phyloP scores from a whole-genome alignment of 768 basidiomycete genomes.

The Mycena pura region DNA sequence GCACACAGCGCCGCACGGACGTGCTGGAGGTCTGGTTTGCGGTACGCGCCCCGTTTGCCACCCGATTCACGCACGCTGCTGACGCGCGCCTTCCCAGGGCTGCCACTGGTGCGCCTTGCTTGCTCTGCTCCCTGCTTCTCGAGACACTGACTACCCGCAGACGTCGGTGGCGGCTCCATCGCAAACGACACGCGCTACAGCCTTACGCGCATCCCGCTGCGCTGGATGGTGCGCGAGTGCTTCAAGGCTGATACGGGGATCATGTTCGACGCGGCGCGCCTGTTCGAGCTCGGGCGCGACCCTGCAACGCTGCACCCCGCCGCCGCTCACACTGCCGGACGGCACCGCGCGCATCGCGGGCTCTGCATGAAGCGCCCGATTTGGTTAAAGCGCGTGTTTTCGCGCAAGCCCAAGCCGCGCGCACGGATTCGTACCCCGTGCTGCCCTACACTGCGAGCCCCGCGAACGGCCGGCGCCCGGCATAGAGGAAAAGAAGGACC shows the following conservation, averaged over 20 bases:
- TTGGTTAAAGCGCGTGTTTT: conserved; percentile 8
- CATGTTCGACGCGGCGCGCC: conserved; percentile 50
- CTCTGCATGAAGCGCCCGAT: background rate
- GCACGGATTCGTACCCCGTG: conserved; percentile 2
- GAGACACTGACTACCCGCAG: conserved; percentile 13
- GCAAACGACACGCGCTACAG: conserved; percentile 36
- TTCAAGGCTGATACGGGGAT: conserved; percentile 53
- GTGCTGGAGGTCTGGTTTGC: conserved; percentile 44
- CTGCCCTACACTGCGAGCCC: too few species aligned
- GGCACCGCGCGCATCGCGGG: conserved; percentile 4
- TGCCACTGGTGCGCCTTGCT: too few species aligned
- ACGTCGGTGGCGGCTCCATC: conserved; percentile 37
- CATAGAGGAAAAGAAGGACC: conserved; percentile 68
- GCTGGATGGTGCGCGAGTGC: conserved; percentile 66
- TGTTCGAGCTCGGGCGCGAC: conserved; percentile 58
- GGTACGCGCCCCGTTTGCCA: background rate
- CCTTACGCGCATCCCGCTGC: conserved; percentile 48
- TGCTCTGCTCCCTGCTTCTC: background rate
- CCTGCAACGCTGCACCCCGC: conserved; percentile 52
- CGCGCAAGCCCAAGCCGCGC: background rate
- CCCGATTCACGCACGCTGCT: background rate
- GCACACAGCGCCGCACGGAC: conserved; percentile 32
- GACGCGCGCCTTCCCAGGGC: background rate
- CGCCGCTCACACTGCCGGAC: conserved; percentile 43
- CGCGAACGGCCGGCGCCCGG: conserved; percentile 27